Evolutionary conservation across 768 basidiomycete species (phyloP), one percentile per base, ranked within the genome.

Genomic region (Leccinum uliginosum): DNA sequence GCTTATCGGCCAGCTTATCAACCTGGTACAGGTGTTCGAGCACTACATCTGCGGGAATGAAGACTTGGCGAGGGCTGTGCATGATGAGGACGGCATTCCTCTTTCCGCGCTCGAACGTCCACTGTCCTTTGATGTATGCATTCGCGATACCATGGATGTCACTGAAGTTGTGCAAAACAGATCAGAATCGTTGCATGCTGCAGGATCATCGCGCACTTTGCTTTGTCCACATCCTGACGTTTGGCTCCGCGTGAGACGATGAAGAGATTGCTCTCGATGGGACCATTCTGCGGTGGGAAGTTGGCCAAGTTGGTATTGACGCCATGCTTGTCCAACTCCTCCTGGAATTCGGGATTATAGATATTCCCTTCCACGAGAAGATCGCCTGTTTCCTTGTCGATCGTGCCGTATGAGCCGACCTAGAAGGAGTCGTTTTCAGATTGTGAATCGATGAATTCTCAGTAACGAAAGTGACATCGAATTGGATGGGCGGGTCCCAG

Each of bases 371-470:
- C 69, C 15, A 63, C 61, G 5, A 63, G 55, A n/a, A 76, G 59
- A 23, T 65, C 51, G 3, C 75, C 75, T 0, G 67, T 70, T 6
- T 66, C 63, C 35, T 52, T 64, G 44, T 76, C 63, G 45, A 76
- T 30, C 15, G 35, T 62, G 21, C 75, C 74, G 54, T 73, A 76
- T n/a, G 70, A 53, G 26, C 74, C 74, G 12, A 75, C 71, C 74
- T 75, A 44, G 23, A 49, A 2, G 1, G 21, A 8, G 17, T 14
- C 8, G 2, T 3, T 45, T 29, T 63, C 19, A 57, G 35, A 29
- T 3, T 27, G 23, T 5, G 12, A 35, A 49, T 46, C 27, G 19
- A 32, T 4, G 19, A 23, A 6, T 49, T 34, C 3, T 38, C 3
- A 4, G n/a, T 0, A 29, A 40, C 14, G 46, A 53, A 19, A 60